phyloP scores from a whole-genome alignment of 2,329 filamentous ascomycete species.

The Xylariales sp. region DNA sequence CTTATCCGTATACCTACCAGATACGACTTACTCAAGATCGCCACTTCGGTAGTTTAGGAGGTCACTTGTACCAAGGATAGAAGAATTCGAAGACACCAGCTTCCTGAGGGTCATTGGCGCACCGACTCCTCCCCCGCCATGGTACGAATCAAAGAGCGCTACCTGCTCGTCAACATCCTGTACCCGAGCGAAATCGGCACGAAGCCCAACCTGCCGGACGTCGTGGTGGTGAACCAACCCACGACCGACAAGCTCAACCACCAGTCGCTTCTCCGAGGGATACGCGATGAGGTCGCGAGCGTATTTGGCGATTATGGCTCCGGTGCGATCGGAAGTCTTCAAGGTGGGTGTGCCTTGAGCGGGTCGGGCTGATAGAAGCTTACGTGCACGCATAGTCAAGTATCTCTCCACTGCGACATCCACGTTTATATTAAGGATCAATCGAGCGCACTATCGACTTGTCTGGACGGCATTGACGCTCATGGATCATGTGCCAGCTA shows the following conservation, averaged over 20 bases:
- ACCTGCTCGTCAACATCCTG: conserved; percentile 89
- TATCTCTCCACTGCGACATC: conserved; percentile 91
- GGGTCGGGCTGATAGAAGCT: conserved; percentile 12
- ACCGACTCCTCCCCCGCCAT: conserved; percentile 48
- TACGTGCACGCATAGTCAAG: conserved; percentile 59
- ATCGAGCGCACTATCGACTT: conserved; percentile 76
- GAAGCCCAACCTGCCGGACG: conserved; percentile 44
- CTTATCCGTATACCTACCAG: no score
- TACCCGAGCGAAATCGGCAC: conserved; percentile 60
- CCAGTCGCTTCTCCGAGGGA: conserved; percentile 59
- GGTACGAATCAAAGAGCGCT: conserved; percentile 95
- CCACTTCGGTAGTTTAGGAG: no score
- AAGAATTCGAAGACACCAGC: no score
- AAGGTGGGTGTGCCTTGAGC: conserved; percentile 44
- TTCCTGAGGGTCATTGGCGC: no score
- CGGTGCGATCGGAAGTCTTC: conserved; percentile 62
- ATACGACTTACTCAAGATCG: no score
- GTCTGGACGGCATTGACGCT: conserved; percentile 88
- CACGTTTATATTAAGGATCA: conserved; percentile 84
- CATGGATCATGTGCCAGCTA: conserved; percentile 63
- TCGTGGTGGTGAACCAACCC: conserved; percentile 73
- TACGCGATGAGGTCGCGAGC: conserved; percentile 64
- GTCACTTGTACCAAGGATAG: no score
- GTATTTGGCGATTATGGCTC: conserved; percentile 88
- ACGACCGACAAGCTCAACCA: conserved; percentile 68